These are phyloP conservation scores for Lathyrus tuberosus DNA, from an alignment of 306 rosid genomes.

Conservation along the genomic window DNA sequence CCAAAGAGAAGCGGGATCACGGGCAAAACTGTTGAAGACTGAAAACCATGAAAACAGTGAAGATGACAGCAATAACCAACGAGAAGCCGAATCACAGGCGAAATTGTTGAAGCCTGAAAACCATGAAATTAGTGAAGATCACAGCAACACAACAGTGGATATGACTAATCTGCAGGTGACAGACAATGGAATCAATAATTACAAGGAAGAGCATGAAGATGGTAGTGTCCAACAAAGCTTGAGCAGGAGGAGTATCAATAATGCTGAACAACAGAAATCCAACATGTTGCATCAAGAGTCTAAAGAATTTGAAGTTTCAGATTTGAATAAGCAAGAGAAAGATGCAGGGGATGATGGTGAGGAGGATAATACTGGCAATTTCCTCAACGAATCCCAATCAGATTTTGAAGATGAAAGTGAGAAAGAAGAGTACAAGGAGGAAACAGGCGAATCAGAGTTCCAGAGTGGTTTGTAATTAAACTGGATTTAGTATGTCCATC, in stretches of 20 bases:
- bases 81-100: slow-evolving; percentile 33
- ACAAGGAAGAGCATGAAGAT: slow-evolving; percentile 34
- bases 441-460: slow-evolving; percentile 56
- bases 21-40: slow-evolving; percentile 21
- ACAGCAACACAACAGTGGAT: slow-evolving; percentile 16
- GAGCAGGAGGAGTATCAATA: slow-evolving; percentile 39
- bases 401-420: slow-evolving; percentile 48
- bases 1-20: slow-evolving; percentile 28
- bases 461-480: slow-evolving; percentile 36
- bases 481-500: slow-evolving; percentile 4
- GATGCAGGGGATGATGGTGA: slow-evolving; percentile 8
- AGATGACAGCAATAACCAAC: slow-evolving; percentile 18
- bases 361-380: slow-evolving; percentile 33
- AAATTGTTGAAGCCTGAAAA: slow-evolving; percentile 34
- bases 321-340: slow-evolving; percentile 35
- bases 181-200: slow-evolving; percentile 9
- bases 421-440: slow-evolving; percentile 54
- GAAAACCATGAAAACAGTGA: slow-evolving; percentile 34
- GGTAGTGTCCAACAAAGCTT: slow-evolving; percentile 34
- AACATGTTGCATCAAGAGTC: slow-evolving; percentile 6
- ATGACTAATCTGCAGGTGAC: slow-evolving; percentile 34
- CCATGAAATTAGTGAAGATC: slow-evolving; percentile 34
- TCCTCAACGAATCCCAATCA: slow-evolving; percentile 37
- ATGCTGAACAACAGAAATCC: slow-evolving; percentile 32
- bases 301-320: slow-evolving; percentile 35